Base-by-base conservation (phyloP, 2,329 filamentous ascomycete genomes). In the Niveomyces coronatus region DNA sequence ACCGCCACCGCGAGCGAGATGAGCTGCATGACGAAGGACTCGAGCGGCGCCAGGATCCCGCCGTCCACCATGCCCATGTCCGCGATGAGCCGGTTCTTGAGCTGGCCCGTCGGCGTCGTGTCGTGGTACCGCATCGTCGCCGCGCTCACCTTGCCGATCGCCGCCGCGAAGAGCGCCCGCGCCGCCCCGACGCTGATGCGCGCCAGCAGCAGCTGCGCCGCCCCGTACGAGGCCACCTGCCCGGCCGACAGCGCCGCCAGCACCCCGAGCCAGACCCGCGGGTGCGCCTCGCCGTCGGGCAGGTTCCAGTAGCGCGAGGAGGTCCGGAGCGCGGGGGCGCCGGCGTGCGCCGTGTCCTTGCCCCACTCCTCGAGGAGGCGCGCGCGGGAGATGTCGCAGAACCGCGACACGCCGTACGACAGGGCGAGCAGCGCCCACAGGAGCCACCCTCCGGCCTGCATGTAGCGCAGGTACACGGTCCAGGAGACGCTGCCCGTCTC, bases 111-210 rank as follows among this genome's bases (percentile, higher is more conserved):
- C 0, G 88, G 88, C 0, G 88, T 94, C 4, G 85, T 77, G 53
- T 95, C 88, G 61, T 94, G 91, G 57, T 88, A 95, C 1, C 86
- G 77, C 61, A 95, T 94, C 0, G 81, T 88, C 0, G 87, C 84
- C 49, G 78, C 74, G 53, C 81, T 82, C 35, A 94, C 84, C 36
- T 73, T 74, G 2, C 71, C 63, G 60, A 94, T 76, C 15, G 85
- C 83, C 27, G 76, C 68, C 44, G 66, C 67, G 58, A 94, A 94
- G 35, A 95, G 72, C 6, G 68, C 64, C 48, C 81, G 83, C 0
- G 84, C 85, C 1, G 87, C 85, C 22, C 74, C 73, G 54, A 91
- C 88, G 16, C 85, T 76, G 45, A 94, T 84, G n/a, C 81, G 63
- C 10, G 88, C 70, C 51, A 89, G 74, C 22, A 85, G 67, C 5